A percentile compares a stretch with the other conserved stretches of the same genome.
Evolutionary conservation across 495 filamentous ascomycete species (phyloP).

Genomic region (Penicillium macrosclerotiorum): DNA sequence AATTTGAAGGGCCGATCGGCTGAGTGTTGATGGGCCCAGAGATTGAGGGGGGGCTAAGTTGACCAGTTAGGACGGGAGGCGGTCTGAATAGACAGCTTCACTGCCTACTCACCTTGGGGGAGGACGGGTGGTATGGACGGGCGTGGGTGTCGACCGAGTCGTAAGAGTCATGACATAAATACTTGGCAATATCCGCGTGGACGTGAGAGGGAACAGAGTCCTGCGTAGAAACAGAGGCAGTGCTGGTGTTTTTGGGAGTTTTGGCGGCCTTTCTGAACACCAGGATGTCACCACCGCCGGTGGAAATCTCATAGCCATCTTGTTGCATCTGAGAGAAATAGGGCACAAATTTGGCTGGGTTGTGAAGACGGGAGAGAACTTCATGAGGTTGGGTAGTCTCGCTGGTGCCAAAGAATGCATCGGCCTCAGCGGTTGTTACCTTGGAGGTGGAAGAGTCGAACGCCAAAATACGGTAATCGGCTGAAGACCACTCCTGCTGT

Average conservation of each 20-base stretch:
- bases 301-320: conserved; percentile 72
- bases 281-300: conserved; percentile 65
- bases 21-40: neutral
- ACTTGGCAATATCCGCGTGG: conserved; percentile 13
- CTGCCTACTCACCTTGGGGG: conserved; percentile 51
- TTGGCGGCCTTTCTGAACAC: conserved; percentile 64
- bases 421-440: conserved; percentile 61
- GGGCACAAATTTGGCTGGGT: conserved; percentile 69
- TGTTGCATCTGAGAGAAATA: conserved; percentile 62
- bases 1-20: neutral
- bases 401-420: conserved; percentile 48
- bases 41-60: conserved; percentile 18
- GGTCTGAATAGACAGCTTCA: conserved; percentile 56
- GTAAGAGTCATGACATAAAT: conserved; percentile 10
- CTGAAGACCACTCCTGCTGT: conserved; percentile 23
- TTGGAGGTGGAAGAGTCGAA: conserved; percentile 65
- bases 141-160: neutral
- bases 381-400: conserved; percentile 55
- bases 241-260: neutral
- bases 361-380: conserved; percentile 62
- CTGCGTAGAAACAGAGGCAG: conserved; percentile 10
- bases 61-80: conserved; percentile 25
- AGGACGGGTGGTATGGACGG: neutral
- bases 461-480: conserved; percentile 68
- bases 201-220: neutral